These are phyloP conservation scores for Chalciporus sp. DNA, from an alignment of 1,284 basidiomycete species.

Conservation along the genomic window DNA sequence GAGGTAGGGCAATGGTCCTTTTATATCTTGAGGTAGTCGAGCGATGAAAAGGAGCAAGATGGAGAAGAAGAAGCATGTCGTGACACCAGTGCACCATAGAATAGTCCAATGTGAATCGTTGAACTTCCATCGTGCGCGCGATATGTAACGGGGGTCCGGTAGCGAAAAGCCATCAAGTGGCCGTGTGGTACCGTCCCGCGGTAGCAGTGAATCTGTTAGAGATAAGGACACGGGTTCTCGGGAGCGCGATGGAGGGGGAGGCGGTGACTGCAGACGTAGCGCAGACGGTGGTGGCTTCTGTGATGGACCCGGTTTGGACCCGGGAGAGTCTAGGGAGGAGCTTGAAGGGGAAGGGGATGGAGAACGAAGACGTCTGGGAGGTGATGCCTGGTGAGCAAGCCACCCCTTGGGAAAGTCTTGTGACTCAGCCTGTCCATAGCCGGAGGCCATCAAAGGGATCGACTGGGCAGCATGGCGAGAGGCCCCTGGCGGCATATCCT, in stretches of 20 bases:
- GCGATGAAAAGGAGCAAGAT: slow-evolving; percentile 64
- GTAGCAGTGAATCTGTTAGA: slow-evolving; percentile 72
- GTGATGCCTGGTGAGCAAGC: slow-evolving; percentile 68
- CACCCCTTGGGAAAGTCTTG: slow-evolving; percentile 57
- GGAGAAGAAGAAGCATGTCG: slow-evolving; percentile 61
- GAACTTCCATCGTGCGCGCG: slow-evolving; percentile 64
- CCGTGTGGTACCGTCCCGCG: slow-evolving; percentile 61
- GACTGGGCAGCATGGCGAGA: slow-evolving; percentile 49
- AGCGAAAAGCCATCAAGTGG: slow-evolving; percentile 71
- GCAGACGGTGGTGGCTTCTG: slow-evolving; percentile 9
- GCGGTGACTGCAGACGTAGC: slow-evolving; percentile 27
- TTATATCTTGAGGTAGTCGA: slow-evolving; percentile 40
- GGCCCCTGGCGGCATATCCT: slow-evolving; percentile 40
- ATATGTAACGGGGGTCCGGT: slow-evolving; percentile 68
- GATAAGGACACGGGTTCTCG: slow-evolving; percentile 54
- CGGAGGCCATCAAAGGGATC: slow-evolving; percentile 51
- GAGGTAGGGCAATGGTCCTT: slow-evolving; percentile 59
- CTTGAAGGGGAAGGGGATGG: slow-evolving; percentile 51
- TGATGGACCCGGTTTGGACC: slow-evolving; percentile 21
- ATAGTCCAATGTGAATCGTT: slow-evolving; percentile 73
- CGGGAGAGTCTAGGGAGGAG: slow-evolving; percentile 53
- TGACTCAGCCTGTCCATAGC: slow-evolving; percentile 40
- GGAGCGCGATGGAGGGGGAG: slow-evolving; percentile 39
- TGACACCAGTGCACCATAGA: slow-evolving; percentile 61
- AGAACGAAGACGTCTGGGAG: slow-evolving; percentile 41